Evolutionary conservation across 495 filamentous ascomycete species (phyloP).

Genomic region (Hyaloscypha finlandica): DNA sequence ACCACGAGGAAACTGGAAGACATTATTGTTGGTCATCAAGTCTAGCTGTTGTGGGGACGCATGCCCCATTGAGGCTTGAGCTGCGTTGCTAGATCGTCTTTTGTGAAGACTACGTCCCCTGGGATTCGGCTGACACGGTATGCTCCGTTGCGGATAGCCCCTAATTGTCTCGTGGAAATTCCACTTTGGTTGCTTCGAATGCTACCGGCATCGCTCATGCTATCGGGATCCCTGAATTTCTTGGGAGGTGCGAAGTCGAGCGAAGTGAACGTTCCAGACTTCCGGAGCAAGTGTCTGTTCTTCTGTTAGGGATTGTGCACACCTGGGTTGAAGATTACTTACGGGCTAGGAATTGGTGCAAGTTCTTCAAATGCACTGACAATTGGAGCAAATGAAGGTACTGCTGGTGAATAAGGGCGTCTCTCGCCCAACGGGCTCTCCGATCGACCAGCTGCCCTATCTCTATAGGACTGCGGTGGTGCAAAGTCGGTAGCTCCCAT

Average conservation of each 20-base stretch:
- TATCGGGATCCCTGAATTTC: conserved; percentile 65
- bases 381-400: conserved; percentile 73
- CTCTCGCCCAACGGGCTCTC: conserved; percentile 79
- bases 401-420: conserved; percentile 69
- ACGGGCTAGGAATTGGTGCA: conserved; percentile 83
- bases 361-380: conserved; percentile 87
- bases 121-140: conserved; percentile 89
- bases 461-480: conserved; percentile 68
- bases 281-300: conserved; percentile 76
- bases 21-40: conserved; percentile 10
- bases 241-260: conserved; percentile 95
- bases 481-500: conserved; percentile 79
- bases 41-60: conserved; percentile 34
- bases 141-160: conserved; percentile 83
- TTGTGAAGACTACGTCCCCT: conserved; percentile 78
- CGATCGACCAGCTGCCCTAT: conserved; percentile 70
- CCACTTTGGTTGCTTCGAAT: conserved; percentile 84
- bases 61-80: conserved; percentile 83
- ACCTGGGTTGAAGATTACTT: conserved; percentile 47
- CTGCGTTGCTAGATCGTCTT: conserved; percentile 64
- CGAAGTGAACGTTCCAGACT: conserved; percentile 84
- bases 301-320: conserved; percentile 33
- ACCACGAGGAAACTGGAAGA: conserved; percentile 19
- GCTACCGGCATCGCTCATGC: conserved; percentile 81
- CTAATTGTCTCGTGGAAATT: conserved; percentile 67